Evolutionary conservation across 1,139 yeast genomes (phyloP).

Genomic region (Yamadazyma dendronema): DNA sequence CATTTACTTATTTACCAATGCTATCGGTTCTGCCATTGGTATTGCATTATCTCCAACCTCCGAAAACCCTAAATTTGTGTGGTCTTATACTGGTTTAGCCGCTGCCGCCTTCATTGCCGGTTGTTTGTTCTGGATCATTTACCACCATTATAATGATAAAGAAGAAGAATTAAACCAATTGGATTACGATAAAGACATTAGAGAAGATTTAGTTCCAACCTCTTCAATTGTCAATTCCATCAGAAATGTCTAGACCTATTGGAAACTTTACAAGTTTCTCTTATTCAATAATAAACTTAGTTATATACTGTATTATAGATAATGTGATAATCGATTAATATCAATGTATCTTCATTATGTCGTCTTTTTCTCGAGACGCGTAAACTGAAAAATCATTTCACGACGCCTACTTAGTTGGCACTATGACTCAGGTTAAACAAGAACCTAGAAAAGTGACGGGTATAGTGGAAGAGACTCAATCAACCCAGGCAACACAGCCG

Average conservation of each 20-base stretch:
- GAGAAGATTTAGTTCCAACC: constrained; percentile 20
- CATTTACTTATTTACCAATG: constrained; percentile 58
- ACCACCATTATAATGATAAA: constrained; percentile 52
- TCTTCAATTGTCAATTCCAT: constrained; percentile 24
- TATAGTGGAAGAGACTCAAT: constrained; percentile 24
- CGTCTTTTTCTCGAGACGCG: background rate
- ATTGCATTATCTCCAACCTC: constrained; percentile 68
- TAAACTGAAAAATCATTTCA: background rate
- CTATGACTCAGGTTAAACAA: background rate
- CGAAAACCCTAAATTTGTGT: constrained; percentile 63
- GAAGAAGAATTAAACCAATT: constrained; percentile 64
- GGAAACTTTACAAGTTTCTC: too few relatives aligned
- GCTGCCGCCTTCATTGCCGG: constrained; percentile 61
- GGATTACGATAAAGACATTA: constrained; percentile 35
- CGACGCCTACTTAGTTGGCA: too few relatives aligned
- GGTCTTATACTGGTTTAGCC: constrained; percentile 66
- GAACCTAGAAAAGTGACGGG: background rate
- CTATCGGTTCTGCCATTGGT: constrained; percentile 70
- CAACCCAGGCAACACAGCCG: constrained; percentile 61
- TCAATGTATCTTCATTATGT: too few relatives aligned
- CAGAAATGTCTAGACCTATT: constrained; percentile 15
- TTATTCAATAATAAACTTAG: background rate
- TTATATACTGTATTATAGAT: background rate
- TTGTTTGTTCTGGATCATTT: constrained; percentile 57
- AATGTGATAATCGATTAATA: background rate